These are phyloP conservation scores for Nicotiana tomentosiformis DNA, from an alignment of 257 asterid genomes.

Conservation along the genomic window DNA sequence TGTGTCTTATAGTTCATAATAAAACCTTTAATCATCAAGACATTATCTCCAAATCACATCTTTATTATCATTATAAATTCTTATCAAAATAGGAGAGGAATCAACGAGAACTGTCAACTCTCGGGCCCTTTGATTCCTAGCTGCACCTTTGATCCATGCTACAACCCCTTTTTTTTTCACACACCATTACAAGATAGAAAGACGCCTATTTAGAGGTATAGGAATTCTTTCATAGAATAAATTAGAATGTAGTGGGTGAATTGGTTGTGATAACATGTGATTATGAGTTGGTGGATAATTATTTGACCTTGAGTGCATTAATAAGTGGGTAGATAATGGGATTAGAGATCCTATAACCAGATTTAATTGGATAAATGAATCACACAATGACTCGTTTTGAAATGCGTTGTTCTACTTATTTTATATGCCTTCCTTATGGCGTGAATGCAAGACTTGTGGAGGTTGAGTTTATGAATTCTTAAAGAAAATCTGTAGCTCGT, in stretches of 20 bases:
- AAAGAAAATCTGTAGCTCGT: not conserved
- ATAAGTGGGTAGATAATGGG: no score
- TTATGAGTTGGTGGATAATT: not conserved
- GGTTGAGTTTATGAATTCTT: not conserved
- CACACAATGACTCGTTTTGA: not conserved
- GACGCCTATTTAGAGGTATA: not conserved
- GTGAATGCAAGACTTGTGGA: not conserved
- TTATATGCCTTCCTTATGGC: not conserved
- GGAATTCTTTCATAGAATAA: not conserved
- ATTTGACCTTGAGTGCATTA: no score
- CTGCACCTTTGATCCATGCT: not conserved
- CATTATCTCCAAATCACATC: not conserved
- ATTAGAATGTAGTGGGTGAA: not conserved
- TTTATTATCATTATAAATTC: not conserved
- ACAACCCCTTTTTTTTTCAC: not conserved
- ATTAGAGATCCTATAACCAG: not conserved
- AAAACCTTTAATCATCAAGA: not conserved
- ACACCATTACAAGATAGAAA: not conserved
- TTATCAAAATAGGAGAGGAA: not conserved
- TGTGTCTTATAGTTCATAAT: not conserved
- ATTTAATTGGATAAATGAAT: not conserved
- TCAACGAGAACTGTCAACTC: not conserved
- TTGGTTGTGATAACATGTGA: not conserved
- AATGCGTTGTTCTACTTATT: not conserved
- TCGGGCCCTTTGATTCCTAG: not conserved